Base-by-base conservation (phyloP, 202 grass and related monocot genomes). In the Panicum hallii region DNA sequence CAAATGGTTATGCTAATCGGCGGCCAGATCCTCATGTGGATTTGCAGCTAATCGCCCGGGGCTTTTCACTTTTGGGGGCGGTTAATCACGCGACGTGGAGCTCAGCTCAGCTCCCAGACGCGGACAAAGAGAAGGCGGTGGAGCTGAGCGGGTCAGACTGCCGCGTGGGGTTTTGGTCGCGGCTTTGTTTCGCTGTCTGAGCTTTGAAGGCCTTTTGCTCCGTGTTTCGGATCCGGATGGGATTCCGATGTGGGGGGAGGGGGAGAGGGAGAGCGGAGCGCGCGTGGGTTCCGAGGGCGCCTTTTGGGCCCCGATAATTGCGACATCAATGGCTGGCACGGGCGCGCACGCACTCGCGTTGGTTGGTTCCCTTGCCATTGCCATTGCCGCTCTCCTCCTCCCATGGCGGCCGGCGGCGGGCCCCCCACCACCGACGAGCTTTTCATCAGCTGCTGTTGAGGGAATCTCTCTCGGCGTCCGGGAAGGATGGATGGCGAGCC, bases 291-390 rank as follows among this genome's bases (percentile, higher is more conserved):
- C 48, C 67, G 80, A 83, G 65, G 67, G 11, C 10, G 54, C 54
- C 77, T 19, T 85, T 85, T 55, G 10, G 82, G 87, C 70, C 62
- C 87, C 82, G 82, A 89, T 85, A 81, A 89, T 81, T 85, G 87
- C 40, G 63, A 53, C 87, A 85, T 81, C 44, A 81, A 89, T 81
- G 82, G 43, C 76, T 42, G 67, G 87, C 81, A 79, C 87, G 75
- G 65, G 44, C 54, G 49, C 85, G 20, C 50, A 44, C 52, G 72
- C 71, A 74, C 72, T n/a, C 34, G 72, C 50, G 1, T 41, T 75
- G 72, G 70, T 32, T 71, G 34, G 47, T 48, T 12, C 44, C 45
- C 67, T 13, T 16, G 15, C 49, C 47, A 11, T 5, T 52, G 6
- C 54, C 15, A 52, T 16, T 5, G 49, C 49, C 17, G 7, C 55